Evolutionary conservation across 345 rosid genomes (phyloP).

Genomic region (Arabis alpina): DNA sequence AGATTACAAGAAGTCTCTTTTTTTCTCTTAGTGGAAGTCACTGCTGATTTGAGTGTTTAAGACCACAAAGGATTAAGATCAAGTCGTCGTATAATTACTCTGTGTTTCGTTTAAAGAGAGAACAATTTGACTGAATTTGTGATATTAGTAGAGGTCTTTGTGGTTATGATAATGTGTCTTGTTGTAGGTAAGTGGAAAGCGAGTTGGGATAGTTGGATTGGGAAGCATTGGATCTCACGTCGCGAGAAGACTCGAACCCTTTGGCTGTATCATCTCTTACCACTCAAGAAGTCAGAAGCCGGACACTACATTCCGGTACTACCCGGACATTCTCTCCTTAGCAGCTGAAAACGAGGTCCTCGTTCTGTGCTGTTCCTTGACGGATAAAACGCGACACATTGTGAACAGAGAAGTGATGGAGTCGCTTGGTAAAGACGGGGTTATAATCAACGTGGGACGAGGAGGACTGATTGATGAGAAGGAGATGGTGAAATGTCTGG

Average conservation of each 20-base stretch:
- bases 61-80: too few relatives aligned
- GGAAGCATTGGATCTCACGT: constrained; percentile 21
- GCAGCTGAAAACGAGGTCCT: constrained; percentile 23
- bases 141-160: too few relatives aligned
- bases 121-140: too few relatives aligned
- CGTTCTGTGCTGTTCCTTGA: constrained; percentile 25
- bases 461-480: constrained; percentile 34
- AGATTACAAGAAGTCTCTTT: too few relatives aligned
- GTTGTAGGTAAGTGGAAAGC: too few relatives aligned
- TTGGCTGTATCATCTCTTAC: constrained; percentile 35
- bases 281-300: constrained; percentile 23
- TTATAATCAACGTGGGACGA: constrained; percentile 32
- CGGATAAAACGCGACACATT: constrained; percentile 33
- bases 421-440: constrained; percentile 23
- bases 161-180: too few relatives aligned
- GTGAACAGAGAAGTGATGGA: constrained; percentile 36
- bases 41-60: too few relatives aligned
- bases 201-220: constrained; percentile 30
- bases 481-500: constrained; percentile 62
- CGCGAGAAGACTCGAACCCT: constrained; percentile 37
- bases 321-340: constrained; percentile 29
- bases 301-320: not conserved
- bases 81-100: too few relatives aligned
- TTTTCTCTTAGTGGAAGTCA: too few relatives aligned
- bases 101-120: too few relatives aligned